A percentile compares a stretch with the other conserved stretches of the same genome.
These are phyloP conservation scores for Myxozyma monticola DNA, from an alignment of 805 yeast genomes.

Conservation along the genomic window DNA sequence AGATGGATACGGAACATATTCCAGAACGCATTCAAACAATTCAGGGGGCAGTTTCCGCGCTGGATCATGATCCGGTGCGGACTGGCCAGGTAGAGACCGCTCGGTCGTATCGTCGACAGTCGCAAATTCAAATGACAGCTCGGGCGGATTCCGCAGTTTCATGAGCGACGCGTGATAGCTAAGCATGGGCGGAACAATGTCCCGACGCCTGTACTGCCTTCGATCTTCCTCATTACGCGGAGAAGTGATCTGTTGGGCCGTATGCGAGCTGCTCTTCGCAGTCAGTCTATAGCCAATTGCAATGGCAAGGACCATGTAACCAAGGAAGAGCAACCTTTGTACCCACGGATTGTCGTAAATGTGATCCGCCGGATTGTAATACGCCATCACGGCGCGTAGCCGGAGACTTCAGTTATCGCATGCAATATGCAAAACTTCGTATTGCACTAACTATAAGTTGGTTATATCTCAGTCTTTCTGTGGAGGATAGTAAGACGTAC, in stretches of 20 bases:
- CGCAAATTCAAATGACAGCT: background rate
- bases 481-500: no score
- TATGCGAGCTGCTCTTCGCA: constrained; percentile 6
- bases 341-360: constrained; percentile 25
- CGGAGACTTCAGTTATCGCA: no score
- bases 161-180: constrained; percentile 11
- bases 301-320: constrained; percentile 1
- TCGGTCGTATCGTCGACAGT: background rate
- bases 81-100: background rate
- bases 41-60: constrained; percentile 15
- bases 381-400: no score
- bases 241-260: constrained; percentile 2
- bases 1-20: constrained; percentile 18
- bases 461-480: no score
- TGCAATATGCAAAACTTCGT: no score
- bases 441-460: no score
- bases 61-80: constrained; percentile 17
- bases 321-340: constrained; percentile 14
- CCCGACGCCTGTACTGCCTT: constrained; percentile 8
- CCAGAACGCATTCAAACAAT: constrained; percentile 9
- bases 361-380: no score
- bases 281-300: constrained; percentile 17
- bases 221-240: constrained; percentile 21
- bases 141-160: constrained; percentile 16
- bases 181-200: constrained; percentile 9